Evolutionary conservation across 805 yeast species (phyloP), one percentile per base, ranked within the genome.

Genomic region (Wickerhamiella sergipiensis): DNA sequence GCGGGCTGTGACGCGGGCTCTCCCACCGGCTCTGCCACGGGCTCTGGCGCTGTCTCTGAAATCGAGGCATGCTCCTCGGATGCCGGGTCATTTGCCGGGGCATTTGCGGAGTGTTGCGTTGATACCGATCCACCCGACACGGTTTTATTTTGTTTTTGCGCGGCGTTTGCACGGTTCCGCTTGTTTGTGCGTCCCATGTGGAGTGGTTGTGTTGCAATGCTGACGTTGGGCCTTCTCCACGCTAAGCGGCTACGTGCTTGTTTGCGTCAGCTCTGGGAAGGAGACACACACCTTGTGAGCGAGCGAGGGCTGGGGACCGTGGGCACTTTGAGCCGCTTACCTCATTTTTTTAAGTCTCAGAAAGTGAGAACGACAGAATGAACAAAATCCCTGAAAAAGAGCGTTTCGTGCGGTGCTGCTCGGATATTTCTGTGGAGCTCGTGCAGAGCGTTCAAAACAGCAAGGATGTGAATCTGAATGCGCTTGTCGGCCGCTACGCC

Each of bases 311-410:
- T n/a, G n/a, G n/a, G 26, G 26, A 8, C 26, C 8, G 5, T 24
- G 26, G 26, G 8, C 26, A 6, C 8, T 8, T 24, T 6, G 8
- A 24, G 8, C 8, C 9, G 33, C 12, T 29, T 29, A 29, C 12
- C 33, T 29, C 33, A 29, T 29, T 29, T 29, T 29, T 29, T 29
- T 29, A 29, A 29, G 3, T 29, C 33, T 10, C 33, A 17, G 21
- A 51, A 49, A 50, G 80, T 15, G 21, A 17, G 21, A 5, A 6
- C 15, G 19, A n/a, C 3, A 38, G 80, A 61, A 84, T 77, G 56
- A 84, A 83, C 58, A 71, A 81, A 43, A 84, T 89, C 19, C 94
- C 95, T 1, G 97, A 89, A 62, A 87, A 85, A 66, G 98, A 90
- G 69, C 75, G 97, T 53, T 90, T 90, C 62, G 68, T 90, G 44